Evolutionary conservation across 441 rosid species (phyloP).

Genomic region (Erodium texanum): DNA sequence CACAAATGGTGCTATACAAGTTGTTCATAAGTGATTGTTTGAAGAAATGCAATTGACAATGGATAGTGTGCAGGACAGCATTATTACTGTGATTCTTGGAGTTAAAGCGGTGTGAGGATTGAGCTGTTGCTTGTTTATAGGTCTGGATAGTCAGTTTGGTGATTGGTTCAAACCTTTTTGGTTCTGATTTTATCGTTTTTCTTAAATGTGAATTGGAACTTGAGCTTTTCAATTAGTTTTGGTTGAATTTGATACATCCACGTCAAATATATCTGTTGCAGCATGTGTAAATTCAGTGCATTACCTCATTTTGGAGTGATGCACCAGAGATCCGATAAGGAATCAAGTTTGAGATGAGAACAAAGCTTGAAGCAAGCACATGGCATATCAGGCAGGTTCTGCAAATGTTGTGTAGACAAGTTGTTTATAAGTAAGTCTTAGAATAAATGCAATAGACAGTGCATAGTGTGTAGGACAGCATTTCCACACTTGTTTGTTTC

Average conservation of each 20-base stretch:
- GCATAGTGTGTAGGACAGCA: neutral
- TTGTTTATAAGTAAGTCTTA: neutral
- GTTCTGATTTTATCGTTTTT: neutral
- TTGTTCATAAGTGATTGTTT: neutral
- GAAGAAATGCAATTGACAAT: neutral
- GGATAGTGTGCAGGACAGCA: neutral
- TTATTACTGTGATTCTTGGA: too few relatives aligned
- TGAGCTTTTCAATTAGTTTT: neutral
- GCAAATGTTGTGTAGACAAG: neutral
- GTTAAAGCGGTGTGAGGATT: too few relatives aligned
- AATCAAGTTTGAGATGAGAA: neutral
- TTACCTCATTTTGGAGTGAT: neutral
- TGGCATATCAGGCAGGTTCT: neutral
- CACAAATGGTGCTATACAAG: neutral
- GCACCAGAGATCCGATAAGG: neutral
- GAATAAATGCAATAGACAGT: neutral
- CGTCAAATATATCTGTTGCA: neutral
- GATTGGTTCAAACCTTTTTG: neutral
- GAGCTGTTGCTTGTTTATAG: too few relatives aligned
- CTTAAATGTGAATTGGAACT: neutral
- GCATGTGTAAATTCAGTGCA: neutral
- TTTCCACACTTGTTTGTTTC: neutral
- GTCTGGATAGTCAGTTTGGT: too few relatives aligned
- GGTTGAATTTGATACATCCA: too few relatives aligned
- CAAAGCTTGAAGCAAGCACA: neutral